phyloP scores from a whole-genome alignment of 2,329 filamentous ascomycete species.

The Xylaria multiplex region DNA sequence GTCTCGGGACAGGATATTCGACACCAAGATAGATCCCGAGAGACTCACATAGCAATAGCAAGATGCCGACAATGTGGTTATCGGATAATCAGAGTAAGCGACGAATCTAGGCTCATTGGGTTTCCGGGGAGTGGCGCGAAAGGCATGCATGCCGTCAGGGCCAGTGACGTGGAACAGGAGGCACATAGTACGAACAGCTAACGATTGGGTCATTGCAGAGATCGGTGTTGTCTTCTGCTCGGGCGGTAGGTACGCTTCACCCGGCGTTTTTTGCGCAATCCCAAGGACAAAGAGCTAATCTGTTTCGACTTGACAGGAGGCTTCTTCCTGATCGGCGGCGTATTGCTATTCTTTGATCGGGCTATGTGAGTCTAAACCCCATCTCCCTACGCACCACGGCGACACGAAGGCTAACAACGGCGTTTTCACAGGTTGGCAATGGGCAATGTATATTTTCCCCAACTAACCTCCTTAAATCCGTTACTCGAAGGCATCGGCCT shows the following conservation, averaged over 20 bases:
- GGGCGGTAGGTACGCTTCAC: slow-evolving; percentile 75
- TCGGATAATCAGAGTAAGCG: slow-evolving; percentile 91
- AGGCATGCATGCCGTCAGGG: neutral
- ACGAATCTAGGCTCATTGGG: slow-evolving; percentile 2
- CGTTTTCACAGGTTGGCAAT: slow-evolving; percentile 80
- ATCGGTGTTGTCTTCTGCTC: slow-evolving; percentile 98
- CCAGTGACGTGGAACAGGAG: neutral
- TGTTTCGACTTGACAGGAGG: slow-evolving; percentile 68
- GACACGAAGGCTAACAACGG: slow-evolving; percentile 35
- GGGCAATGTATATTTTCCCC: slow-evolving; percentile 78
- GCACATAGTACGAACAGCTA: slow-evolving; percentile 8
- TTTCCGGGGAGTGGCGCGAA: neutral
- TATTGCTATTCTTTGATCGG: slow-evolving; percentile 97
- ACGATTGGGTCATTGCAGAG: slow-evolving; percentile 64
- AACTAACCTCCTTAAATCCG: neutral
- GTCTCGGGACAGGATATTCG: slow-evolving; percentile 16
- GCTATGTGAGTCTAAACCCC: slow-evolving; percentile 74
- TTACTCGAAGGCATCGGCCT: neutral
- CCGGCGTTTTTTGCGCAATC: slow-evolving; percentile 35
- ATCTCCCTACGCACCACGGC: neutral
- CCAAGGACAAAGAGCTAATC: slow-evolving; percentile 34
- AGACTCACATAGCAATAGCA: slow-evolving; percentile 48
- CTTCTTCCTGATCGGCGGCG: slow-evolving; percentile 93
- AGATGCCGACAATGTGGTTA: slow-evolving; percentile 93
- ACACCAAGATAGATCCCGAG: slow-evolving; percentile 39